These are phyloP conservation scores for Aspergillus calidoustus DNA, from an alignment of 2,329 filamentous ascomycete species.

Conservation along the genomic window DNA sequence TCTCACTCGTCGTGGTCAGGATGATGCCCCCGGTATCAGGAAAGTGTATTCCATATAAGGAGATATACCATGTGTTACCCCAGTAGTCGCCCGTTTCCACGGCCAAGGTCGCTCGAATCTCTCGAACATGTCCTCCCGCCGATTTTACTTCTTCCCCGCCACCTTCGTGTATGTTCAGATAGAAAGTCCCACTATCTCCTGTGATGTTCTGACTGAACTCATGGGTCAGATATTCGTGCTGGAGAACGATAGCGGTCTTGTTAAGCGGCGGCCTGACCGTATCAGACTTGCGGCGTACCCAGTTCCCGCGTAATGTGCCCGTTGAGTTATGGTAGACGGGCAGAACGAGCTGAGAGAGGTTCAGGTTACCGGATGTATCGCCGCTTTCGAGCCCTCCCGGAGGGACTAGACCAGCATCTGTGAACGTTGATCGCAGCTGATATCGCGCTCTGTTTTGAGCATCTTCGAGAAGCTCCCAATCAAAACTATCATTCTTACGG, in stretches of 20 bases:
- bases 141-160: slow-evolving; percentile 43
- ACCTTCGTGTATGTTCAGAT: slow-evolving; percentile 68
- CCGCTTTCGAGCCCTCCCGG: slow-evolving; percentile 34
- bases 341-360: slow-evolving; percentile 48
- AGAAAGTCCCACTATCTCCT: slow-evolving; percentile 69
- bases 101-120: slow-evolving; percentile 70
- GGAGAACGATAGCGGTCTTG: slow-evolving; percentile 66
- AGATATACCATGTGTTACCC: slow-evolving; percentile 78
- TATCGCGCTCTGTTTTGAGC: slow-evolving; percentile 70
- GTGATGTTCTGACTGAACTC: slow-evolving; percentile 83
- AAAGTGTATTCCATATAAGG: slow-evolving; percentile 84
- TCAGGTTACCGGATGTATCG: slow-evolving; percentile 32
- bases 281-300: slow-evolving; percentile 65
- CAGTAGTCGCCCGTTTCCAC: slow-evolving; percentile 72
- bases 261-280: slow-evolving; percentile 61
- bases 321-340: slow-evolving; percentile 79
- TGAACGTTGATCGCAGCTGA: slow-evolving; percentile 49
- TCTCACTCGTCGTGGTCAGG: slow-evolving; percentile 88
- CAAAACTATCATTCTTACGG: slow-evolving; percentile 72
- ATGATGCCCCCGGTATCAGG: slow-evolving; percentile 77
- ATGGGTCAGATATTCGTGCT: slow-evolving; percentile 67
- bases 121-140: slow-evolving; percentile 63
- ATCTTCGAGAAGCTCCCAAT: slow-evolving; percentile 72
- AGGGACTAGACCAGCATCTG: slow-evolving; percentile 36
- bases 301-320: slow-evolving; percentile 75